Evolutionary conservation across 352 stramenopile genomes (phyloP).

Genomic region (Phytophthora quininea): DNA sequence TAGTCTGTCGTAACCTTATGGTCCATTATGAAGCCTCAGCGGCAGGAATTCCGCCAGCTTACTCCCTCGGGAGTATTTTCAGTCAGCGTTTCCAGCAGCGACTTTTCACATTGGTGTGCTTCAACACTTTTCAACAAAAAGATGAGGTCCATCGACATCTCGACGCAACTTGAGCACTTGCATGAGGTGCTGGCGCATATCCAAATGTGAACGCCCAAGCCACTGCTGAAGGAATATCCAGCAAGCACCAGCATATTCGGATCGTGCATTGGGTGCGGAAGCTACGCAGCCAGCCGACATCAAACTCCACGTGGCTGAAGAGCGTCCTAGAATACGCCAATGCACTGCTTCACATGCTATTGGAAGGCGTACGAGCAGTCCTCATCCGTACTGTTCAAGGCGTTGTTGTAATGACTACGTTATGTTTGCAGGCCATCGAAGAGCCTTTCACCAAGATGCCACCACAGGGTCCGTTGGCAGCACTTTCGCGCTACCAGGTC

Average conservation of each 20-base stretch:
- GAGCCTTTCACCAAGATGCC: constrained; percentile 73
- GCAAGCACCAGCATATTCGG: constrained; percentile 70
- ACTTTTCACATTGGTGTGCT: constrained; percentile 9
- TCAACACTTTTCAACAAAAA: constrained; percentile 2
- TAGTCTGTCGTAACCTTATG: constrained; percentile 90
- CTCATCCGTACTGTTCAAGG: neutral
- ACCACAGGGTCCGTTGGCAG: constrained; percentile 57
- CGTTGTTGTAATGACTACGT: neutral
- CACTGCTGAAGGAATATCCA: constrained; percentile 9
- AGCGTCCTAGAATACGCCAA: constrained; percentile 57
- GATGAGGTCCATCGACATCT: constrained; percentile 12
- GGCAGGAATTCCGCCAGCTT: too few relatives aligned
- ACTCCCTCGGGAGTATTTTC: constrained; percentile 14
- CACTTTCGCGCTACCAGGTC: constrained; percentile 56
- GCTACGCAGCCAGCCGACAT: constrained; percentile 56
- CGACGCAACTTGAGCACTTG: constrained; percentile 27
- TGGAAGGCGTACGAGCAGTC: constrained; percentile 43
- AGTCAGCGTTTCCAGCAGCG: constrained; percentile 16
- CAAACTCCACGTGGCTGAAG: constrained; percentile 63
- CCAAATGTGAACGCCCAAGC: constrained; percentile 38
- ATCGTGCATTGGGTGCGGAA: constrained; percentile 64
- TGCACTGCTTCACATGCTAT: constrained; percentile 58
- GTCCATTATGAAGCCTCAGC: constrained; percentile 49
- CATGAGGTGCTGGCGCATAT: constrained; percentile 43
- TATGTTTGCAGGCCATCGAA: constrained; percentile 38